Percentiles rank a stretch among this genome's conserved stretches.
Evolutionary conservation across 2,329 filamentous ascomycete genomes (phyloP).

Genomic region (Ceratocystis papillata): DNA sequence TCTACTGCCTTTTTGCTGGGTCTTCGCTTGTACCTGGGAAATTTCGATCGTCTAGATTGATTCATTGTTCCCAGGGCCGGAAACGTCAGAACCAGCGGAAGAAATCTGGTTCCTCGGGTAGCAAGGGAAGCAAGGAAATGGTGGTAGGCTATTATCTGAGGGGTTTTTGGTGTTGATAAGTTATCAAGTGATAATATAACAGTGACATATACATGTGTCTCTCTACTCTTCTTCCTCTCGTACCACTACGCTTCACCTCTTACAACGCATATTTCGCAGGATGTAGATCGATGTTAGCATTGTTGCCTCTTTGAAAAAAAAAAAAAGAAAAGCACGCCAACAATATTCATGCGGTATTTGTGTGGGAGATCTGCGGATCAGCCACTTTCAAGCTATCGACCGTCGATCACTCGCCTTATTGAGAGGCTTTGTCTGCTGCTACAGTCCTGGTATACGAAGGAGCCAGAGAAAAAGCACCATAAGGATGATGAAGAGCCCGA

Average conservation of each 20-base stretch:
- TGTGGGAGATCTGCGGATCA: no score
- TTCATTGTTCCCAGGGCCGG: neutral
- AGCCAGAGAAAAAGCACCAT: neutral
- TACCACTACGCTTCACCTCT: no score
- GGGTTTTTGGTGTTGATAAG: neutral
- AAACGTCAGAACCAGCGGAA: neutral
- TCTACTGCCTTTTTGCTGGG: no score
- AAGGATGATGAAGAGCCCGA: neutral
- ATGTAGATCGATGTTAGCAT: no score
- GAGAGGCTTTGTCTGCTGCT: neutral
- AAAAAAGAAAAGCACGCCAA: no score
- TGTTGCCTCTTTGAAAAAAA: no score
- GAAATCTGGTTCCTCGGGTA: neutral
- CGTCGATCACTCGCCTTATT: neutral
- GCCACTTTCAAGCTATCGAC: neutral
- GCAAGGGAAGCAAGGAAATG: neutral
- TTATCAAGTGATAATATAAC: no score
- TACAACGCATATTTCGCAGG: no score
- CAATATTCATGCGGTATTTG: no score
- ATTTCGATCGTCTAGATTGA: neutral
- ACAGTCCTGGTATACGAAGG: neutral
- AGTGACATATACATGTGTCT: no score
- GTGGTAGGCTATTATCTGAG: neutral
- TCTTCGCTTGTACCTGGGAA: neutral
- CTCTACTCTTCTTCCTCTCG: no score